Base-by-base conservation (phyloP, 257 asterid species). In the Gentiana dahurica region DNA sequence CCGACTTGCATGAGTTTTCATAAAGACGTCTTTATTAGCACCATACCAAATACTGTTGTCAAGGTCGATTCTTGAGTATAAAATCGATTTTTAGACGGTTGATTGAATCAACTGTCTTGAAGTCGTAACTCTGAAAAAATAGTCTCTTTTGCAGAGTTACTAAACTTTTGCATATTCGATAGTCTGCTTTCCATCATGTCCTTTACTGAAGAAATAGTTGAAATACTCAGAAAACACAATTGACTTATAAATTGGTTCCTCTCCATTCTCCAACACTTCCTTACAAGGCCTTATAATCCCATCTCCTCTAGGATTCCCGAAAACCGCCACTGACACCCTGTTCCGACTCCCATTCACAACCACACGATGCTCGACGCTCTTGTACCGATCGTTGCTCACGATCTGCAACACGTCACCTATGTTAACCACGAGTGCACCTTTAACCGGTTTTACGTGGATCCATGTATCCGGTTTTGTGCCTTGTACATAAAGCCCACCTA, bases 311-410 rank as follows among this genome's bases (percentile, higher is more conserved):
- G 89, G 81, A 41, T 69, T 76, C 45, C 53, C 86, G 68, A 79
- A 81, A 33, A 74, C 38, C 0, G 89, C 81, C 51, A 76, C 83
- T 0, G 81, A 78, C 1, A 78, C 72, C 69, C 86, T 65, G 38
- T 81, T 62, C 52, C 60, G 76, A 9, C 3, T 58, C 48, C 65
- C 57, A 24, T 45, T 71, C 0, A 75, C 71, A 36, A 61, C 46
- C 65, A 81, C 86, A 1, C 81, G 77, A 61, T 81, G 89, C 80
- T 79, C 86, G 5, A 70, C 52, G 68, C 86, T 81, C 77, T 79
- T 79, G 45, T 79, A 81, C 6, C 63, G 72, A 12, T 68, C 80
- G 9, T 79, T 75, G 81, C 84, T 79, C 68, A 77, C 71, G 35
- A 79, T 82, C 54, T 82, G 79, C 35, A 82, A 59, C 36, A 65